Conservation (phyloP, 2,329 filamentous ascomycete genomes). For the Colletotrichum viniferum region DNA sequence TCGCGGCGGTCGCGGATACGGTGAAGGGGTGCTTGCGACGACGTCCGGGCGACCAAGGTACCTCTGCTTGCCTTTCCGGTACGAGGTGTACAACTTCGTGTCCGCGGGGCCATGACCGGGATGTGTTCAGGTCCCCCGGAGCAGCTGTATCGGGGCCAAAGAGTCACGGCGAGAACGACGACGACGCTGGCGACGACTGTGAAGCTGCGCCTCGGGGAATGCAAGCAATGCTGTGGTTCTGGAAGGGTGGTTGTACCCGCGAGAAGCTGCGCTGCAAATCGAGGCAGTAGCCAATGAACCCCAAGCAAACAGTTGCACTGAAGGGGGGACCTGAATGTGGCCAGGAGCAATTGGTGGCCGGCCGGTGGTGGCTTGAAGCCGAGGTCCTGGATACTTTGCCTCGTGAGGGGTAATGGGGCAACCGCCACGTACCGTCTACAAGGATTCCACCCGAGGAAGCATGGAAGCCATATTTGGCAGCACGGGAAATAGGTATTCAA, state of each 20-base stretch:
- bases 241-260: background rate
- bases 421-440: background rate
- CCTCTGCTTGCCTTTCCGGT: background rate
- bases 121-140: background rate
- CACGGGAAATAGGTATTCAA: background rate
- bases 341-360: constrained; percentile 9
- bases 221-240: constrained; percentile 1
- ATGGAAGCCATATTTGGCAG: constrained; percentile 8
- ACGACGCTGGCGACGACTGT: constrained; percentile 7
- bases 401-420: background rate
- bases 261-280: background rate
- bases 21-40: background rate
- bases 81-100: background rate
- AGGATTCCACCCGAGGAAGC: background rate
- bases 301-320: background rate
- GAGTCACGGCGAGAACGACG: background rate
- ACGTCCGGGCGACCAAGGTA: background rate
- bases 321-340: background rate
- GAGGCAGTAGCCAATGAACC: background rate
- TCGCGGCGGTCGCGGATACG: constrained; percentile 13
- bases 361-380: background rate
- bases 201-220: constrained; percentile 1
- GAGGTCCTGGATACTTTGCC: constrained; percentile 8
- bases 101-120: background rate
- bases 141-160: background rate